These are phyloP conservation scores for Yarrowia deformans DNA, from an alignment of 805 yeast genomes.

Conservation along the genomic window DNA sequence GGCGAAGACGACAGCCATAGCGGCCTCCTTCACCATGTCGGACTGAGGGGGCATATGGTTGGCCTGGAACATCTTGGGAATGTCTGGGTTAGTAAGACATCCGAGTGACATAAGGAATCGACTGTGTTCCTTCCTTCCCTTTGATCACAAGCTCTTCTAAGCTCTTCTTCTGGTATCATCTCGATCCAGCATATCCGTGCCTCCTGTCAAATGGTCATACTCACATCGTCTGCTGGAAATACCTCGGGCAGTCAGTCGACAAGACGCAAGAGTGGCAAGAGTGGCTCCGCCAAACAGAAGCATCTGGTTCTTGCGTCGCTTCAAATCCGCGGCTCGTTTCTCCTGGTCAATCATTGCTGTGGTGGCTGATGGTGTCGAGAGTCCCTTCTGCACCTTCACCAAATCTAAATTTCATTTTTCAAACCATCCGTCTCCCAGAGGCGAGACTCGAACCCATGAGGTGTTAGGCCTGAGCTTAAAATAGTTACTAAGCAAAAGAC, in stretches of 20 bases:
- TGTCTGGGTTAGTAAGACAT: constrained; percentile 49
- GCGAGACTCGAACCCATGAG: background rate
- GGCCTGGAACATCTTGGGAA: constrained; percentile 80
- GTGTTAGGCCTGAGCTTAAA: background rate
- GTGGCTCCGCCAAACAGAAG: constrained; percentile 75
- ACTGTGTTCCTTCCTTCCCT: background rate
- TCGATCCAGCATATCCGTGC: no score
- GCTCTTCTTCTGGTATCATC: no score
- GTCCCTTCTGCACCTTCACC: background rate
- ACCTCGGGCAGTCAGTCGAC: constrained; percentile 77
- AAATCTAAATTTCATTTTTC: constrained; percentile 29
- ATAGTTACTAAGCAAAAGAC: background rate
- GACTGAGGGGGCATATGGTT: constrained; percentile 87
- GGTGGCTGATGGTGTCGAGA: constrained; percentile 3
- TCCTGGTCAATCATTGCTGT: constrained; percentile 34
- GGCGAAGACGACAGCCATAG: constrained; percentile 83
- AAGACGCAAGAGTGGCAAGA: constrained; percentile 70
- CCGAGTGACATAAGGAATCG: background rate
- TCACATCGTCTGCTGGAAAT: constrained; percentile 69
- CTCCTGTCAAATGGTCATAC: constrained; percentile 25
- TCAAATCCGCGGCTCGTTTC: constrained; percentile 26
- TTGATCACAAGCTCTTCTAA: no score
- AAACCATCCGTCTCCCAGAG: background rate
- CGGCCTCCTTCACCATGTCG: constrained; percentile 81
- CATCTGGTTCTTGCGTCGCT: constrained; percentile 67